These are phyloP conservation scores for Pichia gijzeniarum DNA, from an alignment of 805 yeast species.

Conservation along the genomic window DNA sequence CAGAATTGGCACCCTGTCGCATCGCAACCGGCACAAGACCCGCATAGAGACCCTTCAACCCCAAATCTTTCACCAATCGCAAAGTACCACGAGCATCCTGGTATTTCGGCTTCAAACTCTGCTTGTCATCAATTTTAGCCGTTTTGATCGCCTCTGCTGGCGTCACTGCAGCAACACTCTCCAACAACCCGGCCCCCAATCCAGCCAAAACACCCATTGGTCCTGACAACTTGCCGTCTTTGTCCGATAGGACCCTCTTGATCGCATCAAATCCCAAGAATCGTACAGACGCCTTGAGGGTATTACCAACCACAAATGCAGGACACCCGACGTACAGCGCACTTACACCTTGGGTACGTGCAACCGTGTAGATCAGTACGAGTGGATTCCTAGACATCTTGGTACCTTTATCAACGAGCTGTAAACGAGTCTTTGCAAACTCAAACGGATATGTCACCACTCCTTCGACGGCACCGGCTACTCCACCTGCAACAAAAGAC, in stretches of 20 bases:
- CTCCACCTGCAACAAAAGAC: slow-evolving; percentile 91
- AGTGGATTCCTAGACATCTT: slow-evolving; percentile 77
- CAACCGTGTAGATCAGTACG: slow-evolving; percentile 67
- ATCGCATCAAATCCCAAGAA: slow-evolving; percentile 89
- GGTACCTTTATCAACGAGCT: slow-evolving; percentile 61
- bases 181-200: slow-evolving; percentile 93
- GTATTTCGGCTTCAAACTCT: slow-evolving; percentile 68
- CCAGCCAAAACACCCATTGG: slow-evolving; percentile 94
- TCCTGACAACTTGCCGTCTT: slow-evolving; percentile 81
- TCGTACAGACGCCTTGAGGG: slow-evolving; percentile 93
- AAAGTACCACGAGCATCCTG: slow-evolving; percentile 61
- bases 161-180: slow-evolving; percentile 88
- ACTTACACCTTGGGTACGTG: slow-evolving; percentile 68
- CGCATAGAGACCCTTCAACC: slow-evolving; percentile 76
- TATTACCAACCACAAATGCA: slow-evolving; percentile 91
- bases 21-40: slow-evolving; percentile 90
- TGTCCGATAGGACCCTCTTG: slow-evolving; percentile 69
- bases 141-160: slow-evolving; percentile 97
- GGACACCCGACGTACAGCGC: slow-evolving; percentile 93
- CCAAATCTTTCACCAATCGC: slow-evolving; percentile 65
- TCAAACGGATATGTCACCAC: slow-evolving; percentile 92
- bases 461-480: slow-evolving; percentile 96
- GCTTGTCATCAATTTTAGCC: slow-evolving; percentile 90
- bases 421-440: slow-evolving; percentile 91
- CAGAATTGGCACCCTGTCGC: slow-evolving; percentile 94